phyloP scores from a whole-genome alignment of 208 protist species.

The Acanthamoeba healyi region DNA sequence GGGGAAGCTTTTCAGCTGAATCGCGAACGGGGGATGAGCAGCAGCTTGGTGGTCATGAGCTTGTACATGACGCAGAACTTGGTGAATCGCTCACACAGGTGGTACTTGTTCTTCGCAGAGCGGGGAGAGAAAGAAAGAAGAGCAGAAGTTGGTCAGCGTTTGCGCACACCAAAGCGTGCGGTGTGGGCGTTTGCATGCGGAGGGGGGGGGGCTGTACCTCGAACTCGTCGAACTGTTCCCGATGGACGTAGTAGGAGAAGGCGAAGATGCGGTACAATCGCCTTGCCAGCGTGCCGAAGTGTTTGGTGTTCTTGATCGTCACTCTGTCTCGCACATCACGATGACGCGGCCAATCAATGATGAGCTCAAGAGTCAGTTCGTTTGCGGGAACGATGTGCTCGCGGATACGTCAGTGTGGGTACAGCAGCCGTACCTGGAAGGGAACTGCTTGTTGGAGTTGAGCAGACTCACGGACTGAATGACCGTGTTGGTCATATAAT shows the following conservation, averaged over 20 bases:
- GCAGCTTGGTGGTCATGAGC: constrained; percentile 21
- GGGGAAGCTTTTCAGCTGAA: constrained; percentile 3
- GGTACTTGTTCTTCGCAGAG: constrained; percentile 51
- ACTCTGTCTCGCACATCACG: background rate
- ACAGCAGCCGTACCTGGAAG: constrained; percentile 55
- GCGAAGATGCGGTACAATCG: constrained; percentile 65
- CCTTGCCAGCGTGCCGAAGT: constrained; percentile 60
- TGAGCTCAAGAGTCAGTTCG: too few relatives aligned
- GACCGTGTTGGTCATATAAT: constrained; percentile 71
- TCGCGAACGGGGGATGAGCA: constrained; percentile 34
- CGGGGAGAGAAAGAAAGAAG: background rate
- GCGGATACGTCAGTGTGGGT: background rate
- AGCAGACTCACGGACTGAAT: constrained; percentile 18
- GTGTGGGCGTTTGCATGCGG: background rate
- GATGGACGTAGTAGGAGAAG: constrained; percentile 39
- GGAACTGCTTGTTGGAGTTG: constrained; percentile 68
- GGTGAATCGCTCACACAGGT: constrained; percentile 69
- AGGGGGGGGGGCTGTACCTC: background rate
- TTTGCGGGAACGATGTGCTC: too few relatives aligned
- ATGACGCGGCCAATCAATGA: background rate
- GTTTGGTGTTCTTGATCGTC: constrained; percentile 69
- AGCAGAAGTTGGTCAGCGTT: too few relatives aligned
- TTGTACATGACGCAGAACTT: constrained; percentile 71
- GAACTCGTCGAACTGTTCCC: constrained; percentile 69
- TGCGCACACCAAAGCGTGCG: too few relatives aligned